Evolutionary conservation across 2,329 filamentous ascomycete species (phyloP).

Genomic region (Penicillium sp.): DNA sequence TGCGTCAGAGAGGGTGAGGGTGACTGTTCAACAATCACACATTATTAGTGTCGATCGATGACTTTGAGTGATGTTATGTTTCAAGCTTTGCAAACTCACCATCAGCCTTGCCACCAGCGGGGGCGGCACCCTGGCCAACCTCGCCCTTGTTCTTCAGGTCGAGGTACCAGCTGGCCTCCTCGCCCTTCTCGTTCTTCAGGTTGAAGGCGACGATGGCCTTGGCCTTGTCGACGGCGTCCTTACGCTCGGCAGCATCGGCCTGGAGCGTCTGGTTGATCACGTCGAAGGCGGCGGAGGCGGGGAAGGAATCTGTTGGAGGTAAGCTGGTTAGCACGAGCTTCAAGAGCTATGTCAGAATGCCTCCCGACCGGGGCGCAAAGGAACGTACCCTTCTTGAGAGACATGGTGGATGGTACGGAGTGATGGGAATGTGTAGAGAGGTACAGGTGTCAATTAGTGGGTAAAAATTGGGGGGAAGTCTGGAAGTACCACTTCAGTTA

Average conservation of each 20-base stretch:
- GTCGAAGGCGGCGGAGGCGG: conserved; percentile 89
- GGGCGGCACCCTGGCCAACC: conserved; percentile 72
- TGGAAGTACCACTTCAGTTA: conserved; percentile 10
- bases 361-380: neutral
- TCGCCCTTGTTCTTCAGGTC: conserved; percentile 89
- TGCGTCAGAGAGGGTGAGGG: conserved; percentile 77
- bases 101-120: conserved; percentile 73
- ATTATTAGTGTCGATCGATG: too few species aligned
- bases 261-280: conserved; percentile 73
- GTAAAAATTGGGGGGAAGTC: too few species aligned
- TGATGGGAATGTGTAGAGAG: neutral
- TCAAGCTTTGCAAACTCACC: conserved; percentile 54
- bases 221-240: conserved; percentile 86
- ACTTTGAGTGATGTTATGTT: too few species aligned
- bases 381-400: conserved; percentile 69
- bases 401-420: conserved; percentile 55
- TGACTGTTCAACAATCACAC: conserved; percentile 54
- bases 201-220: conserved; percentile 88
- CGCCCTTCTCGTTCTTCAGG: conserved; percentile 81
- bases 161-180: conserved; percentile 87
- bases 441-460: too few species aligned
- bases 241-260: conserved; percentile 69
- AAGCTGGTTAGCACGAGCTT: conserved; percentile 12
- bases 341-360: neutral
- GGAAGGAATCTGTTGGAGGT: conserved; percentile 68